Base-by-base conservation (phyloP, 2,329 filamentous ascomycete species). In the Zopfia rhizophila region DNA sequence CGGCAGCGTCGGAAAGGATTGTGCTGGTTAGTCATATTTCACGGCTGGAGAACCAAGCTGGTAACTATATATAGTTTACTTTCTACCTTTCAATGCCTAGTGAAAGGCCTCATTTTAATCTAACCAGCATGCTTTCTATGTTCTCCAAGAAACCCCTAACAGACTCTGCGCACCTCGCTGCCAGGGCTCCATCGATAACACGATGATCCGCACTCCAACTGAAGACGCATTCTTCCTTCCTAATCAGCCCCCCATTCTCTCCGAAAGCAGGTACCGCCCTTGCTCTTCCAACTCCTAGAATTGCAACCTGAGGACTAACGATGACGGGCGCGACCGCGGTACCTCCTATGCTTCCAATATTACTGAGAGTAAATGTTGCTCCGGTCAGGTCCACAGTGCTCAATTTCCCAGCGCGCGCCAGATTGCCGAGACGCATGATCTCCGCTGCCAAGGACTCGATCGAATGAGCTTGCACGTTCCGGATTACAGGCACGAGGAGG, bases 131-230 rank as follows among this genome's bases (percentile, higher is more conserved):
- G 45, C 82, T 81, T 67, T 92, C 91, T 4, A 93, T 90, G 64
- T 90, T 85, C 75, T 97, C 92, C 27, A 97, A 82, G 58, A 89
- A 84, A 38, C 79, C 78, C 60, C 86, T 85, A 16, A 97, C 89
- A 52, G 88, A 82, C 62, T 92, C 91, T 10, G 91, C 91, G 69
- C 93, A 93, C 57, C 92, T 82, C 14, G 94, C 94, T 83, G 96
- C 91, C 49, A 92, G 96, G 33, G 93, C 93, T 2, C 94, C 94
- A 73, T 99, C 94, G 33, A 97, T 86, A 41, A 97, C 89, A 14
- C 94, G 81, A 73, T 99, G 94, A 72, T 97, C 92, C 5, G 93
- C 93, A 70, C 90, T 93, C 93, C 93, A 97, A 74, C 92, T 97
- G 61, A 97, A 91, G 66, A 95, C 91, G 68, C 88, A 87, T 51